phyloP scores from a whole-genome alignment of 2,329 filamentous ascomycete genomes.

The Ilyonectria robusta region DNA sequence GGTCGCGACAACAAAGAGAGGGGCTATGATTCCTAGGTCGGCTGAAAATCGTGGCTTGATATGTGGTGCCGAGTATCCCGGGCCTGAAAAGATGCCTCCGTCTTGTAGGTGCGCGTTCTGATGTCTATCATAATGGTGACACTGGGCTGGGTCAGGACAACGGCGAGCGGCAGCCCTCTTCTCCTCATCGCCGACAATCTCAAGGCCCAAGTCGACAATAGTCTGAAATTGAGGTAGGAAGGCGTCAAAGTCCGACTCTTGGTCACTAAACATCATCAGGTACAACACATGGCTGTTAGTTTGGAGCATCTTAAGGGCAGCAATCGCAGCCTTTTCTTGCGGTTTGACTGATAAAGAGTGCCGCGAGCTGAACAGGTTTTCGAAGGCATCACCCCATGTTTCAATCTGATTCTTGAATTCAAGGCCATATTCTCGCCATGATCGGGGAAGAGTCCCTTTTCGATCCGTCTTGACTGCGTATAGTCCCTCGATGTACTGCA shows the following conservation, averaged over 20 bases:
- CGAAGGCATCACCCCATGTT: conserved; percentile 70
- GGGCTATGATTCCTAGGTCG: conserved; percentile 75
- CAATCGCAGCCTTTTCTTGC: conserved; percentile 72
- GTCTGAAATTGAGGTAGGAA: conserved; percentile 66
- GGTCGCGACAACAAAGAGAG: conserved; percentile 76
- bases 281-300: conserved; percentile 71
- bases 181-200: conserved; percentile 73
- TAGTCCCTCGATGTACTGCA: conserved; percentile 72
- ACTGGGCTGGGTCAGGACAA: conserved; percentile 61
- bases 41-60: conserved; percentile 75
- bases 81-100: conserved; percentile 55
- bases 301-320: conserved; percentile 74
- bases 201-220: conserved; percentile 70
- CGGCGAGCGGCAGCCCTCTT: conserved; percentile 62
- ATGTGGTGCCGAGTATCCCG: conserved; percentile 63
- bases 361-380: conserved; percentile 66
- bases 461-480: conserved; percentile 63
- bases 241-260: conserved; percentile 70
- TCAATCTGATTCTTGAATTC: conserved; percentile 66
- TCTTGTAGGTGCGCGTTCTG: conserved; percentile 28
- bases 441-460: conserved; percentile 66
- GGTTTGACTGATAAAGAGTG: conserved; percentile 63
- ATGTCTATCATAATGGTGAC: conserved; percentile 55
- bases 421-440: conserved; percentile 62
- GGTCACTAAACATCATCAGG: conserved; percentile 72